These are phyloP conservation scores for Sporothrix humicola DNA, from an alignment of 2,329 filamentous ascomycete species.

Conservation along the genomic window DNA sequence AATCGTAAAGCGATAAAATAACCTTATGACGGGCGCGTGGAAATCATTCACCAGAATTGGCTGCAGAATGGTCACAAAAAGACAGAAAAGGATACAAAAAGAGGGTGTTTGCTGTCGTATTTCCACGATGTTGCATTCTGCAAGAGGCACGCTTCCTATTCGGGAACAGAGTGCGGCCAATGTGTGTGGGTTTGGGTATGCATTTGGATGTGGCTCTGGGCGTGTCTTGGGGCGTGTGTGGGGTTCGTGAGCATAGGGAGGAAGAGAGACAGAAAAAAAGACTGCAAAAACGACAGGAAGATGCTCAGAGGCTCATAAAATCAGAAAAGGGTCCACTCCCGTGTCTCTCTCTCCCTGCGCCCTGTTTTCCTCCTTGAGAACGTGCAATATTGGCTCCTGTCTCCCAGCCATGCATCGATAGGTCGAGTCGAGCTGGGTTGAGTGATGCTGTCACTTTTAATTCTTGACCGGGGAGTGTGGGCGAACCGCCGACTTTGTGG, in stretches of 20 bases:
- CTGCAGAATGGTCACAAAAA: background rate
- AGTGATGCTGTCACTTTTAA: background rate
- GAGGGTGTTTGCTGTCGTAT: background rate
- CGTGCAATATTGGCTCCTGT: background rate
- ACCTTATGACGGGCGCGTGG: too few relatives aligned
- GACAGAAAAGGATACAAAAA: background rate
- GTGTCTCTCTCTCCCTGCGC: background rate
- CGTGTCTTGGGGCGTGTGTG: background rate
- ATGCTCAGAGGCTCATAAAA: background rate
- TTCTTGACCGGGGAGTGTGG: background rate
- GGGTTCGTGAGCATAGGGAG: background rate
- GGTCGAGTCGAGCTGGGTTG: too few relatives aligned
- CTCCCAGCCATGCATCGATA: background rate
- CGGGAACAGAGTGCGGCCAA: background rate
- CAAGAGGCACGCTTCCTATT: background rate
- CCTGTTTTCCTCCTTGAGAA: conserved; percentile 4
- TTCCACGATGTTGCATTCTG: conserved; percentile 4
- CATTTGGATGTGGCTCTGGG: too few relatives aligned
- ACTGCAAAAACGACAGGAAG: background rate
- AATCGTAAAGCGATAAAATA: too few relatives aligned
- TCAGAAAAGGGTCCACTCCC: background rate
- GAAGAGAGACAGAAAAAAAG: background rate
- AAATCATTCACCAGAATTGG: too few relatives aligned
- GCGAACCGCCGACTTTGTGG: background rate
- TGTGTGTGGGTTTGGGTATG: too few relatives aligned